Evolutionary conservation across 176 grass and related monocot genomes (phyloP).

Genomic region (Oryza rufipogon): DNA sequence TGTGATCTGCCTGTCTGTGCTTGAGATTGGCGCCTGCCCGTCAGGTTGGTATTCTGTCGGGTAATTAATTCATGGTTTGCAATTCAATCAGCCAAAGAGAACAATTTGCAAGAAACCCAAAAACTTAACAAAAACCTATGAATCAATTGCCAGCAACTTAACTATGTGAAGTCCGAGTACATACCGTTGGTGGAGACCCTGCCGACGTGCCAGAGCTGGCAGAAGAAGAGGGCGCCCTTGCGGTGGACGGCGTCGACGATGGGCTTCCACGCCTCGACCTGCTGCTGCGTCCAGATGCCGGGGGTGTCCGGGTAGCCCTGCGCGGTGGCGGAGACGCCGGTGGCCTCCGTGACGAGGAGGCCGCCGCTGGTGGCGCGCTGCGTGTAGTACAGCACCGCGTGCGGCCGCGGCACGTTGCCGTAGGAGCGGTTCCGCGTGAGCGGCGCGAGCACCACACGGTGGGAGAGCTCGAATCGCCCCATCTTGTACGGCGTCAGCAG

Average conservation of each 20-base stretch:
- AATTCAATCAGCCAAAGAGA: neutral
- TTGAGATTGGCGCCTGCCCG: neutral
- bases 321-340: slow-evolving; percentile 46
- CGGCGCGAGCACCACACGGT: slow-evolving; percentile 63
- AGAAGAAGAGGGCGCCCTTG: slow-evolving; percentile 52
- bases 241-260: slow-evolving; percentile 64
- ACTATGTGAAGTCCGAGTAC: too few species aligned
- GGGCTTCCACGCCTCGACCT: slow-evolving; percentile 60
- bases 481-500: slow-evolving; percentile 49
- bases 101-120: neutral
- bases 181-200: slow-evolving; percentile 50
- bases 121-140: neutral
- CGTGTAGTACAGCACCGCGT: slow-evolving; percentile 50
- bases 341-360: slow-evolving; percentile 55
- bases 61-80: neutral
- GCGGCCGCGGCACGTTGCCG: slow-evolving; percentile 53
- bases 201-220: slow-evolving; percentile 48
- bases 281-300: slow-evolving; percentile 47
- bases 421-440: slow-evolving; percentile 53
- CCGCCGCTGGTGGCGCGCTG: slow-evolving; percentile 55
- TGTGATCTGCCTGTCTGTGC: slow-evolving; percentile 28
- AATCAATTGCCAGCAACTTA: neutral
- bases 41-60: slow-evolving; percentile 14
- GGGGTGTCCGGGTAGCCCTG: slow-evolving; percentile 41
- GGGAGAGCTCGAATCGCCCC: slow-evolving; percentile 50